Conservation (phyloP, 192 early-diverging fungal species). For the Borealophlyctis nickersoniae region DNA sequence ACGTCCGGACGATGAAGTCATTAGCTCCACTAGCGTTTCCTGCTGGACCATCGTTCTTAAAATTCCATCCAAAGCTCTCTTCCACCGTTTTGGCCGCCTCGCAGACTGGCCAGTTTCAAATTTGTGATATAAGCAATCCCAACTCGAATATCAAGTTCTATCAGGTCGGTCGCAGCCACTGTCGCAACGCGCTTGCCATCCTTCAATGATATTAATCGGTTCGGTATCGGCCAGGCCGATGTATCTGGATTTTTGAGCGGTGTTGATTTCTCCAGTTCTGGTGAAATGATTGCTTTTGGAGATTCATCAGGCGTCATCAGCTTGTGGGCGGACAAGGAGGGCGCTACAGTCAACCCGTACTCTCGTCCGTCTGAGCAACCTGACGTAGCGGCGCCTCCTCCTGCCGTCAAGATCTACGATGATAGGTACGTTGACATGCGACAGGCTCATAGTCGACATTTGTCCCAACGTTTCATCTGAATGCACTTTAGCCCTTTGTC, state of each 20-base stretch:
- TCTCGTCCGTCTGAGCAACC: constrained; percentile 55
- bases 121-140: constrained; percentile 58
- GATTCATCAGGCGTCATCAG: constrained; percentile 75
- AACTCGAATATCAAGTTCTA: constrained; percentile 23
- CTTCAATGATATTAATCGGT: neutral
- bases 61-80: constrained; percentile 68
- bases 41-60: constrained; percentile 61
- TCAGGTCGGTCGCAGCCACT: constrained; percentile 27
- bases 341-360: constrained; percentile 64
- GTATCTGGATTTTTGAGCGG: constrained; percentile 54
- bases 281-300: constrained; percentile 72
- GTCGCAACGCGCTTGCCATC: neutral
- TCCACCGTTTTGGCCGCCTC: constrained; percentile 64
- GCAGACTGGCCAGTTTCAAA: constrained; percentile 66
- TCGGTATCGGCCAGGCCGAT: constrained; percentile 15
- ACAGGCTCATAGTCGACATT: neutral
- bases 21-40: constrained; percentile 72
- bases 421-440: constrained; percentile 37
- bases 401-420: constrained; percentile 49
- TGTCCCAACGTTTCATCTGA: neutral
- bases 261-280: constrained; percentile 76
- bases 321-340: constrained; percentile 69
- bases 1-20: constrained; percentile 68
- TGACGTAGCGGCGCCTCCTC: constrained; percentile 42
- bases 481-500: constrained; percentile 57